A percentile compares a stretch with the other conserved stretches of the same genome.
Conservation (phyloP, 176 grass and related monocot species). For the Olyra latifolia region DNA sequence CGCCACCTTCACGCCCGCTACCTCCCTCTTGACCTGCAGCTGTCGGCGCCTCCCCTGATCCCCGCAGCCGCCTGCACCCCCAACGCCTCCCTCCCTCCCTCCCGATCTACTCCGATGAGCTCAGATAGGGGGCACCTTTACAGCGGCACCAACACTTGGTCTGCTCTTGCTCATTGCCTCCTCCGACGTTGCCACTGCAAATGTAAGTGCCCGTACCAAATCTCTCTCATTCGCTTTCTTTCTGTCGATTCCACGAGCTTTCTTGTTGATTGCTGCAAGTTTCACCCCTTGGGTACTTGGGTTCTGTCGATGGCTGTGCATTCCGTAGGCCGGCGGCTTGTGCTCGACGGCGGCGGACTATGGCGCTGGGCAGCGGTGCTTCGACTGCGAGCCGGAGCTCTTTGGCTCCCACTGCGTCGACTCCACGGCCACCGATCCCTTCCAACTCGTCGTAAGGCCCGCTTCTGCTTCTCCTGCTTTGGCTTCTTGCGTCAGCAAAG, state of each 20-base stretch:
- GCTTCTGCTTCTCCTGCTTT: no score
- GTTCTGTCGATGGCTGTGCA: background rate
- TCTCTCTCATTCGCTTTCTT: background rate
- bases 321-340: conserved; percentile 50
- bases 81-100: no score
- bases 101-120: no score
- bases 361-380: conserved; percentile 82
- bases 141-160: background rate
- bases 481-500: background rate
- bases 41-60: no score
- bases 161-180: background rate
- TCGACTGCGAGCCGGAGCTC: conserved; percentile 62
- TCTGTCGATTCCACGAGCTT: background rate
- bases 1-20: no score
- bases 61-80: no score
- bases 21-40: no score
- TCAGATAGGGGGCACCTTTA: conserved; percentile 23
- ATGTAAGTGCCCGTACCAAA: conserved; percentile 27
- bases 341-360: conserved; percentile 64
- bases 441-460: conserved; percentile 65
- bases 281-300: no score
- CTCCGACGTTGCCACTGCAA: no score
- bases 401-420: conserved; percentile 69
- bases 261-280: background rate
- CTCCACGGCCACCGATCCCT: conserved; percentile 52